Evolutionary conservation across 768 basidiomycete genomes (phyloP), one percentile per base, ranked within the genome.

Genomic region (Boletus reticulatus): DNA sequence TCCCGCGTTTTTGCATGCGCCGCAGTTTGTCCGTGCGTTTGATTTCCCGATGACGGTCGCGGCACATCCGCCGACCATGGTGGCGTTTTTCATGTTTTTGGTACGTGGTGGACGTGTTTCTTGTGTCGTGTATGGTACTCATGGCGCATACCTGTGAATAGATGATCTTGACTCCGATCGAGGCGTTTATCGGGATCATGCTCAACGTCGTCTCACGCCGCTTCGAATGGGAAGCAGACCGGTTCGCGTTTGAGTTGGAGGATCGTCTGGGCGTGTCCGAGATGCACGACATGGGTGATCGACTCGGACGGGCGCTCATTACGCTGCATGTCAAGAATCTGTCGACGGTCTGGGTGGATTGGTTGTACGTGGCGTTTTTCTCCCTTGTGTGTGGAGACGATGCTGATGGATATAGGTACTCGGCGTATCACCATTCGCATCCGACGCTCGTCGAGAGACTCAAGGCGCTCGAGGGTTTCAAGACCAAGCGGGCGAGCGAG

Each of bases 401-500:
- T 17, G 16, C 8, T 39, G 38, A 39, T 9, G 38, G 12, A n/a
- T 1, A 4, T 39, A 90, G 89, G 55, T 97, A 96, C 75, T 97
- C 94, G 48, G 91, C 92, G 20, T 97, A 93, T 63, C 93, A 97
- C 71, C 93, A 98, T 72, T 94, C 91, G 45, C 96, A 99, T 72
- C 96, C 96, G 6, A 97, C 94, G 3, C 71, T 99, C 60, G 88
- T 90, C 37, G 95, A 99, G 75, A 82, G 95, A 9, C 75, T 98
- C 64, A 85, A 83, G 59, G 92, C 84, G 3, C 79, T 97, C 38
- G 92, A 96, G 56, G 68, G 73, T n/a, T 84, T 81, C 76, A 80
- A 84, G 62, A 72, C 70, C 6, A 72, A 76, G 57, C 74, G 74
- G 34, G 38, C 51, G 0, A 62, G 59, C 58, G 50, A 66, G 54